phyloP scores from a whole-genome alignment of 768 basidiomycete genomes.

The Nidula microcarpa region DNA sequence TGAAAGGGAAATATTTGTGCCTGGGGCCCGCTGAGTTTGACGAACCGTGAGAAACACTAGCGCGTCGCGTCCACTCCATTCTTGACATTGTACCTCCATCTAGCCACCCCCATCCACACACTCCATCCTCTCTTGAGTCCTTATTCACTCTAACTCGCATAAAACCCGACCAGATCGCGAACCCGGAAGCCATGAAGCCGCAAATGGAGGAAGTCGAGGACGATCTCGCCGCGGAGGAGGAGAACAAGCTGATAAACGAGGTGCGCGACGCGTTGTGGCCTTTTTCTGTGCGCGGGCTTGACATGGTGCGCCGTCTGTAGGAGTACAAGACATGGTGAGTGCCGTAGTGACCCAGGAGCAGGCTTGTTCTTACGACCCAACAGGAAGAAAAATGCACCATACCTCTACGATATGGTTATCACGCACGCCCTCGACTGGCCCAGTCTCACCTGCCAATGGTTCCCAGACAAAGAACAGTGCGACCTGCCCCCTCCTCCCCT shows the following conservation, averaged over 20 bases:
- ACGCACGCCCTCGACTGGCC: constrained; percentile 99
- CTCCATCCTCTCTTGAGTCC: neutral
- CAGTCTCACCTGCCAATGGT: constrained; percentile 96
- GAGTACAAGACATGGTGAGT: constrained; percentile 83
- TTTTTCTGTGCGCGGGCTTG: neutral
- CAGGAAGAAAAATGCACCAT: constrained; percentile 97
- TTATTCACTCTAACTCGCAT: neutral
- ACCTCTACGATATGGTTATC: constrained; percentile 95
- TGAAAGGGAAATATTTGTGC: too few relatives aligned
- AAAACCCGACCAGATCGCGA: neutral
- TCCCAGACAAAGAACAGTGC: constrained; percentile 93
- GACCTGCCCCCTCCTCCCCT: constrained; percentile 22
- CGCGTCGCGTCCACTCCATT: constrained; percentile 32
- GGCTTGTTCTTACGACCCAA: neutral
- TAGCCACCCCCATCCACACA: neutral
- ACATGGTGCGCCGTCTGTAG: constrained; percentile 25
- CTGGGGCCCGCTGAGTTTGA: too few relatives aligned
- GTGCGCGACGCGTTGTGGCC: constrained; percentile 34
- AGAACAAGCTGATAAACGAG: constrained; percentile 87
- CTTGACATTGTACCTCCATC: constrained; percentile 3
- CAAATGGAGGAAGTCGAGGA: constrained; percentile 73
- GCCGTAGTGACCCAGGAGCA: neutral
- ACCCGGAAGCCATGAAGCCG: constrained; percentile 32
- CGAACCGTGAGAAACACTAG: constrained; percentile 32
- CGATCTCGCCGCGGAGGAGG: constrained; percentile 78